phyloP scores from a whole-genome alignment of 805 yeast genomes.

The Barnettozyma populi region DNA sequence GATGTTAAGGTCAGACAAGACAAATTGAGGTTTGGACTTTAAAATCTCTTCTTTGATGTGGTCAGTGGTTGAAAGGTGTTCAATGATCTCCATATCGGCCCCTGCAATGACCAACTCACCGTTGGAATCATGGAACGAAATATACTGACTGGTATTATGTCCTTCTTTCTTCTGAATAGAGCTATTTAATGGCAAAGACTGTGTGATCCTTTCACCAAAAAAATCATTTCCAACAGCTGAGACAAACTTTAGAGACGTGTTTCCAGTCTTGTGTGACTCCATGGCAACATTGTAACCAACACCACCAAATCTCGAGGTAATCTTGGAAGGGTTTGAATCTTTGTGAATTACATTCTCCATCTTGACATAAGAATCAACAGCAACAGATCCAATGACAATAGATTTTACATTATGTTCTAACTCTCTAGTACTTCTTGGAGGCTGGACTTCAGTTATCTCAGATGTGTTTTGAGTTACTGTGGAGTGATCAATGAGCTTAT shows the following conservation, averaged over 20 bases:
- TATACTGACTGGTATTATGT: conserved; percentile 60
- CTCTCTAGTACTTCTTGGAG: background rate
- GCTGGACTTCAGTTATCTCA: background rate
- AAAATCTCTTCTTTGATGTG: conserved; percentile 39
- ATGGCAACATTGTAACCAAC: conserved; percentile 75
- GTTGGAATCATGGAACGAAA: conserved; percentile 52
- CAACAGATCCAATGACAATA: conserved; percentile 67
- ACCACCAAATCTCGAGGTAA: conserved; percentile 64
- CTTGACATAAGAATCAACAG: conserved; percentile 63
- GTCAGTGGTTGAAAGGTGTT: conserved; percentile 37
- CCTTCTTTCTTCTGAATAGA: conserved; percentile 12
- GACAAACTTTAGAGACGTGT: conserved; percentile 37
- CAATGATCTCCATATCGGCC: conserved; percentile 78
- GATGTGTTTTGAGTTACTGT: background rate
- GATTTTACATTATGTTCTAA: conserved; percentile 22
- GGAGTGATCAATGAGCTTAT: background rate
- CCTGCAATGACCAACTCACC: conserved; percentile 73
- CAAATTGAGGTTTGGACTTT: conserved; percentile 38
- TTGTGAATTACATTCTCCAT: conserved; percentile 31
- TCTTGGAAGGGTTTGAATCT: conserved; percentile 73
- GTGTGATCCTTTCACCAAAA: conserved; percentile 39
- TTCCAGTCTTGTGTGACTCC: conserved; percentile 44
- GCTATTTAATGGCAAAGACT: conserved; percentile 28
- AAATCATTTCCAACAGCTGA: conserved; percentile 59
- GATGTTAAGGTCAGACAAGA: conserved; percentile 68